A percentile compares a stretch with the other conserved stretches of the same genome.
These are phyloP conservation scores for Vitis riparia DNA, from an alignment of 164 flowering plant species.

Conservation along the genomic window DNA sequence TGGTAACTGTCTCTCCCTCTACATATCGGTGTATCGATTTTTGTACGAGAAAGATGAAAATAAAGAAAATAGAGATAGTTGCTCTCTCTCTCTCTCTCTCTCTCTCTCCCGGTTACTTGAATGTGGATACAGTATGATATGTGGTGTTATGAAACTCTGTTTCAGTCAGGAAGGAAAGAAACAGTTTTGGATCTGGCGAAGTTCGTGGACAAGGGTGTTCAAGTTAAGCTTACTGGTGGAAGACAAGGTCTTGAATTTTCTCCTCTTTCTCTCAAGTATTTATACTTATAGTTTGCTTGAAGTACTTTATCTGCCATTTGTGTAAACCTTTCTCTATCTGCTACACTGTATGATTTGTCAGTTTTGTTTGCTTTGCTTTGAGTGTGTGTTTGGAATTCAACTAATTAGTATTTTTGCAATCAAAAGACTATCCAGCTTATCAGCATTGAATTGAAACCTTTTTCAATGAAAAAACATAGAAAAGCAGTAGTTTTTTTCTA, in stretches of 20 bases:
- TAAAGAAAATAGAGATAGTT: not conserved
- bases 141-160: not conserved
- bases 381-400: no score
- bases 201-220: slow-evolving; percentile 62
- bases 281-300: no score
- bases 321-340: not conserved
- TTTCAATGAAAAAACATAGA: no score
- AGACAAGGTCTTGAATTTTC: slow-evolving; percentile 51
- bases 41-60: no score
- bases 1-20: no score
- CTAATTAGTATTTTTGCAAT: no score
- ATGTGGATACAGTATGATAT: not conserved
- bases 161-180: slow-evolving; percentile 58
- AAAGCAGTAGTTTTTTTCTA: no score
- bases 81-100: not conserved
- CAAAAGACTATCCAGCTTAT: no score
- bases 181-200: slow-evolving; percentile 60
- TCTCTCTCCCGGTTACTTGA: not conserved
- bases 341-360: no score
- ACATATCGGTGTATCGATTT: no score
- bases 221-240: slow-evolving; percentile 82
- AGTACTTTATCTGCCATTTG: not conserved
- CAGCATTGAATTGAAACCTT: no score
- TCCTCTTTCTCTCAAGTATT: not conserved
- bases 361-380: no score